phyloP scores from a whole-genome alignment of 169 alveolate genomes.

The Pseudocohnilembus persalinus region DNA sequence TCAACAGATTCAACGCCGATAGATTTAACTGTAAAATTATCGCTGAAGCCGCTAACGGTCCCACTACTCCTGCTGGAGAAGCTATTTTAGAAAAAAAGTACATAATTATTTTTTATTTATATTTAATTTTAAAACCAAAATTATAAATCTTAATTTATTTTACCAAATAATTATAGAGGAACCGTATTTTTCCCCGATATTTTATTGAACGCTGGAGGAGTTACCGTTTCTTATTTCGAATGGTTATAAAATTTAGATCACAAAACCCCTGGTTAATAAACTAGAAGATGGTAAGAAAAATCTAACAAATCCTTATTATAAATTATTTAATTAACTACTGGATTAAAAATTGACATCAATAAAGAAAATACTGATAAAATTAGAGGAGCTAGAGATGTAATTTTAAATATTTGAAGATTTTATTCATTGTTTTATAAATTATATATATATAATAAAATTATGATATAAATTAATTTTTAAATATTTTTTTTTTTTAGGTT shows the following conservation, averaged over 20 bases:
- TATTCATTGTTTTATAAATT: not conserved
- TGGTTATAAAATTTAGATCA: slow-evolving; percentile 75
- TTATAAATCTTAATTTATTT: no score
- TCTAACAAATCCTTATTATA: slow-evolving; percentile 28
- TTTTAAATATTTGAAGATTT: not conserved
- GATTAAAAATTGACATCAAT: slow-evolving; percentile 15
- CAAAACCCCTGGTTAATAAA: slow-evolving; percentile 61
- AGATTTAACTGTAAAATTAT: slow-evolving; percentile 64
- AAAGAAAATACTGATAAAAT: slow-evolving; percentile 1
- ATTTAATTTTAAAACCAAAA: not conserved
- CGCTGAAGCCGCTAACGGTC: slow-evolving; percentile 83
- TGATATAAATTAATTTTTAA: not conserved
- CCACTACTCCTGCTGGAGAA: slow-evolving; percentile 77
- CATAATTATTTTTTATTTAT: no score
- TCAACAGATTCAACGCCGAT: slow-evolving; percentile 63
- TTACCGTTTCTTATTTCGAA: slow-evolving; percentile 76
- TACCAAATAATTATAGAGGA: no score
- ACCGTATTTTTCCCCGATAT: slow-evolving; percentile 68
- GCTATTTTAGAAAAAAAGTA: slow-evolving; percentile 42
- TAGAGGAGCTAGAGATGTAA: slow-evolving; percentile 56
- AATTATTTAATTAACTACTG: slow-evolving; percentile 21
- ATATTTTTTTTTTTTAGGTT: slow-evolving; percentile 2
- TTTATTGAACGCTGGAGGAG: slow-evolving; percentile 77
- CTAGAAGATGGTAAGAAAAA: slow-evolving; percentile 65
- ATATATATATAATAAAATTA: not conserved